phyloP scores from a whole-genome alignment of 345 rosid species.

The Hibiscus trionum region DNA sequence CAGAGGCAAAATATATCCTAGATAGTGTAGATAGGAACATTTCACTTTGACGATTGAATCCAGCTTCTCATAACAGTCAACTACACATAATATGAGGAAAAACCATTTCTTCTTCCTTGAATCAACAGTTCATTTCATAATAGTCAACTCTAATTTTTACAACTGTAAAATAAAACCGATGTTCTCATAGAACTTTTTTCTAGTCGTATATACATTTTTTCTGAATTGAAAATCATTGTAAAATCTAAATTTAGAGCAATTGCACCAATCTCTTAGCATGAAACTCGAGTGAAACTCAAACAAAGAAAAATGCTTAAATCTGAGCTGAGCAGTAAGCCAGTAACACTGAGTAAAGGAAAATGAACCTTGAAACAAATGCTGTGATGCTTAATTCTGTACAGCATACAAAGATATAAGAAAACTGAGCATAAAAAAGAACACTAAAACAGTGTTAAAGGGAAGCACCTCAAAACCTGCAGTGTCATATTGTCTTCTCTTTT shows the following conservation, averaged over 20 bases:
- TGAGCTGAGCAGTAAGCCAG: not conserved
- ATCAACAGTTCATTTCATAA: not conserved
- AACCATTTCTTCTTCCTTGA: not conserved
- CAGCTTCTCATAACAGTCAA: not conserved
- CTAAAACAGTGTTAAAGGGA: not conserved
- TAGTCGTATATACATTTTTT: not conserved
- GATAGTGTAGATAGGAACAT: not conserved
- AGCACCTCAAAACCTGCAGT: conserved; percentile 89
- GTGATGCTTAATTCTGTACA: not conserved
- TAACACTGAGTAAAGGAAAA: not conserved
- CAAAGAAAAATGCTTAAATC: not conserved
- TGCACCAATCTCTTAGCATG: not conserved
- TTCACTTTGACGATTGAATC: not conserved
- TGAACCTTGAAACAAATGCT: not conserved
- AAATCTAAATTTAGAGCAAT: not conserved
- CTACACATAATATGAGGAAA: not conserved
- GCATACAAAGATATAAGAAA: not conserved
- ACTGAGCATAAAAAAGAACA: not conserved
- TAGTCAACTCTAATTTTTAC: not conserved
- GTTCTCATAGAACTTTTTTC: not conserved
- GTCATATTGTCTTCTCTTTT: conserved; percentile 93
- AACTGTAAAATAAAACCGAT: not conserved
- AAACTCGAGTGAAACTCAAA: not conserved
- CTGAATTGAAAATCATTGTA: not conserved
- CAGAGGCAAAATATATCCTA: too few species aligned